Base-by-base conservation (phyloP, 805 yeast genomes). In the Millerago galiae region DNA sequence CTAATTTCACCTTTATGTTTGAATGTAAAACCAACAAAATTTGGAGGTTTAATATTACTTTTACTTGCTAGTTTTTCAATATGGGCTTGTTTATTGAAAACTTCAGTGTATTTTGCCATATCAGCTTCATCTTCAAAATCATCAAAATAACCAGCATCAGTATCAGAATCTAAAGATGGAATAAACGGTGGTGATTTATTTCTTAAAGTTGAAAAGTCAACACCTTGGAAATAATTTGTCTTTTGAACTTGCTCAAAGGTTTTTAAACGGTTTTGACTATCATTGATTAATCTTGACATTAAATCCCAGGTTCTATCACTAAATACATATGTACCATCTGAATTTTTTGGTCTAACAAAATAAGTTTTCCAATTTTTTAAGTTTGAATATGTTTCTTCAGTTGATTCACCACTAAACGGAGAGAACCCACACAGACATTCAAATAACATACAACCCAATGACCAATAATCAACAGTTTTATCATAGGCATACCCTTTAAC, bases 91-190 rank as follows among this genome's bases (percentile, higher is more conserved):
- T 95, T 84, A 49, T 91, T 95, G 71, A 93, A 81, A 12, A 93
- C 99, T 56, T 93, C 99, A 56, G 93, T 91, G 67, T 93, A 93
- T 62, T 93, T 90, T 48, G 91, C 93, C 98, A 93, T 89, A 61
- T 91, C 95, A 37, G 85, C 89, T 61, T 91, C 98, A 62, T 89
- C 93, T 45, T 87, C 87, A 62, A 93, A 93, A 63, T 93, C 99
- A 65, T 93, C 99, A 60, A 93, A 93, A 66, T 93, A 93, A 1
- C 99, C 99, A 0, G 98, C 98, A 66, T 93, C 99, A 49, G 89
- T 93, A 56, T 93, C 99, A 47, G 89, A 86, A 59, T 93, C 98
- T 50, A 93, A 72, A 55, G 95, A 96, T 3, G 99, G 99, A 15
- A 93, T 85, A 62, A 93, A 93, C 29, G 99, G 99, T 5, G 99